Evolutionary conservation across 2,329 filamentous ascomycete species (phyloP), one percentile per base, ranked within the genome.

Genomic region (Gaeumannomyces sp.): DNA sequence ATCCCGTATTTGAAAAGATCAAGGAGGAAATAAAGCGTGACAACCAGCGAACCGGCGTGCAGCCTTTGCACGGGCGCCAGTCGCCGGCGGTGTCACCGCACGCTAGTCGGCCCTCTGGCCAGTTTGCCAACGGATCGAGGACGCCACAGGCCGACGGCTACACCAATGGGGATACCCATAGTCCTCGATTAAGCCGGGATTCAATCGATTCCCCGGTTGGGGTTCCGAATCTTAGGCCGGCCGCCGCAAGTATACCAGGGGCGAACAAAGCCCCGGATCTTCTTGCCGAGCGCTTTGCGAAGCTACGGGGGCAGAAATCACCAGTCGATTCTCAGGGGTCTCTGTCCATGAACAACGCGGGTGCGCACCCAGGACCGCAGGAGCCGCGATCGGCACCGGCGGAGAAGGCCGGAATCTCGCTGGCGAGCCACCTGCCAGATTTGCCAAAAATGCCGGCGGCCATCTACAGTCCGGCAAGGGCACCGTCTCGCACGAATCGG

Each of bases 401-500:
- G 8, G 31, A 64, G 25, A 22, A 19, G n/a, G 62, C 56, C 16
- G 53, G 53, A n/a, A 59, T 64, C 33, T 59, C 62, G 27, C 13
- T 59, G 27, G 16, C 11, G 10, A 59, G 62, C 8, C 31, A 59
- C n/a, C 73, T 85, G 10, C 80, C 84, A 14, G 80, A 80, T 22
- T 77, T 92, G 71, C 90, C 90, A 14, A 90, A 89, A 72, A 77
- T 89, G 60, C 90, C 90, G 1, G 89, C 88, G 70, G 89, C 90
- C 10, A 90, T 91, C 4, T 93, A 93, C 72, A 92, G 87, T 70
- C 90, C 90, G n/a, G 88, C 88, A 83, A 89, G 45, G 91, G 90
- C 33, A 89, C 87, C 65, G 80, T 89, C 5, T 86, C 88, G 3
- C 85, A 84, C 29, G 86, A 88, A 66, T 82, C 85, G 29, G 84